Base-by-base conservation (phyloP, 2,329 filamentous ascomycete genomes). In the Chalaropsis thielavioides region DNA sequence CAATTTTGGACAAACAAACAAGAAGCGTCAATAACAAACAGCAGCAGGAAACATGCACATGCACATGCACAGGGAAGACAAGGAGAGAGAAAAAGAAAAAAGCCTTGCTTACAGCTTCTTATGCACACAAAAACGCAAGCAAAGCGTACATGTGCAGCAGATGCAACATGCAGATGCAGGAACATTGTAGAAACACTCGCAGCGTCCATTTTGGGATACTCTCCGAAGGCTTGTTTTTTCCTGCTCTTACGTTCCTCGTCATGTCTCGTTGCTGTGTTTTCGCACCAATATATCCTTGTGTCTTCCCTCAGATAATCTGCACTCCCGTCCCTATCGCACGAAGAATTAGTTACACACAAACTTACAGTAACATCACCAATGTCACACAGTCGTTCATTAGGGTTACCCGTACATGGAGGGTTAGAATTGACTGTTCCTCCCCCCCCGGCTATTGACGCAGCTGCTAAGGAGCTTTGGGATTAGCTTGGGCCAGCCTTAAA, bases 111-210 rank as follows among this genome's bases (percentile, higher is more conserved):
- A 15, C 27, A 2, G 41, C 15, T 11, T 44, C 41, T 44, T 44
- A 44, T n/a, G 41, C 41, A 19, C 4, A 46, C 13, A 6, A 46
- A 46, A 4, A 46, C 15, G 19, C 43, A 46, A 38, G 24, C 54
- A 51, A 27, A 51, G 22, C 54, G 27, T 31, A 27, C 54, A 58
- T 35, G 27, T 19, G 10, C 7, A 38, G 54, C 15, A 38, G 15
- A 58, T 38, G 54, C 54, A 58, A 35, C 13, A 58, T 38, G 54
- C 27, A 58, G 27, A 58, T 58, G 54, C 54, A 58, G 54, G 54
- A 58, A 58, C 54, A 10, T 58, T 58, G 54, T 27, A 58, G 54
- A 58, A 11, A 38, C 22, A 13, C 35, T 38, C 35, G 35, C 35
- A 38, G 35, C 8, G 35, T 6, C 43, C 4, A 0, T 19, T 46